Evolutionary conservation across 148 eudicot species (phyloP).

Genomic region (Rhododendron vialii): DNA sequence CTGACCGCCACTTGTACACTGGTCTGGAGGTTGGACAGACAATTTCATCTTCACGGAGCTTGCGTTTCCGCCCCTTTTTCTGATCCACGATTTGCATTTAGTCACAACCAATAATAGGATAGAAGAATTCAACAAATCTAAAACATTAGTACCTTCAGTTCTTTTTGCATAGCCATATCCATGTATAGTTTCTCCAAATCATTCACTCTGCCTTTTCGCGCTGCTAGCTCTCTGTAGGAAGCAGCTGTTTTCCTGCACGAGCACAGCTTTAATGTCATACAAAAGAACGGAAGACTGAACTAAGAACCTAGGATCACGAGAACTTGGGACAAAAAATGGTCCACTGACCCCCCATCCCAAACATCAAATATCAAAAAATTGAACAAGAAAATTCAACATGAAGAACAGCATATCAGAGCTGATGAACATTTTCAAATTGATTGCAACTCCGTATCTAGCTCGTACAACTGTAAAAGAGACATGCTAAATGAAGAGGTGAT

Average conservation of each 20-base stretch:
- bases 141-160: conserved; percentile 59
- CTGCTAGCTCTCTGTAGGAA: conserved; percentile 75
- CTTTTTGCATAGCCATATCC: conserved; percentile 85
- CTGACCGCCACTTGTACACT: conserved; percentile 49
- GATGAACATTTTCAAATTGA: background rate
- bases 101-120: background rate
- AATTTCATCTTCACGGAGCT: conserved; percentile 78
- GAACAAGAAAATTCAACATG: background rate
- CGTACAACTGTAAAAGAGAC: background rate
- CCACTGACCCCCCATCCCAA: background rate
- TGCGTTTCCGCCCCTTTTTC: conserved; percentile 90
- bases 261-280: background rate
- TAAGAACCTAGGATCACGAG: background rate
- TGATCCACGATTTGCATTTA: conserved; percentile 21
- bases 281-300: background rate
- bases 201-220: conserved; percentile 54
- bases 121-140: background rate
- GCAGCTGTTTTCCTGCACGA: conserved; percentile 51
- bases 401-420: background rate
- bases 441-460: background rate
- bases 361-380: background rate
- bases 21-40: conserved; percentile 53
- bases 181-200: conserved; percentile 58
- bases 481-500: background rate
- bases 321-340: background rate